Evolutionary conservation across 2,329 filamentous ascomycete species (phyloP).

Genomic region (Fusarium transvaalense): DNA sequence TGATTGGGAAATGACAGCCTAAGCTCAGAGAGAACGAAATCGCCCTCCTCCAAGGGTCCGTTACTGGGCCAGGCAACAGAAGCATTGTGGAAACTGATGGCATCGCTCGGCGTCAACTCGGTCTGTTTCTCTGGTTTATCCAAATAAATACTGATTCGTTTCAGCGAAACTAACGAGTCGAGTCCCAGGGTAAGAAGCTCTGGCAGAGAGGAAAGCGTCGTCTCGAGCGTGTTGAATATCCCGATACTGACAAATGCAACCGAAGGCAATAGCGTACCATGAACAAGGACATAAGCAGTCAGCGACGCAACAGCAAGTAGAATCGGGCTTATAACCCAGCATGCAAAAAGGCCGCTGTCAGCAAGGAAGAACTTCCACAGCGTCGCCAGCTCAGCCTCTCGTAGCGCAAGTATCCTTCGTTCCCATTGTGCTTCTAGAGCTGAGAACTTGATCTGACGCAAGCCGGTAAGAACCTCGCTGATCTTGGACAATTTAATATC

Average conservation of each 20-base stretch:
- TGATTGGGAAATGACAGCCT: conserved; percentile 74
- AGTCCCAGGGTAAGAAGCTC: conserved; percentile 77
- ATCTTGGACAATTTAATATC: conserved; percentile 80
- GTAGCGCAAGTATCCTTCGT: conserved; percentile 69
- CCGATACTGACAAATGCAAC: conserved; percentile 84
- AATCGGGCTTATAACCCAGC: conserved; percentile 79
- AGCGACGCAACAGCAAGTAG: conserved; percentile 78
- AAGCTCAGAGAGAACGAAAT: conserved; percentile 73
- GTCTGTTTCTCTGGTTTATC: conserved; percentile 71
- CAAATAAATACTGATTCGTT: conserved; percentile 78
- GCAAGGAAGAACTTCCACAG: conserved; percentile 75
- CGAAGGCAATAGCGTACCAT: conserved; percentile 74
- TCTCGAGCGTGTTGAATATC: conserved; percentile 77
- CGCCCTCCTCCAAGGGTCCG: conserved; percentile 65
- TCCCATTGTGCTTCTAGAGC: conserved; percentile 81
- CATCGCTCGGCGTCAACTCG: conserved; percentile 66
- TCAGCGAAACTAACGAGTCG: conserved; percentile 78
- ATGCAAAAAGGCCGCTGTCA: conserved; percentile 72
- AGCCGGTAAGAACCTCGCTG: conserved; percentile 80
- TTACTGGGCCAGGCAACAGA: conserved; percentile 77
- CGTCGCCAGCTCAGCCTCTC: conserved; percentile 73
- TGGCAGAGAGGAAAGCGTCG: conserved; percentile 76
- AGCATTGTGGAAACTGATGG: conserved; percentile 74
- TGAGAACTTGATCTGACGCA: conserved; percentile 86
- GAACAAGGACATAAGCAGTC: conserved; percentile 72